These are phyloP conservation scores for Kodamaea neixiangensis DNA, from an alignment of 805 yeast species.

Conservation along the genomic window DNA sequence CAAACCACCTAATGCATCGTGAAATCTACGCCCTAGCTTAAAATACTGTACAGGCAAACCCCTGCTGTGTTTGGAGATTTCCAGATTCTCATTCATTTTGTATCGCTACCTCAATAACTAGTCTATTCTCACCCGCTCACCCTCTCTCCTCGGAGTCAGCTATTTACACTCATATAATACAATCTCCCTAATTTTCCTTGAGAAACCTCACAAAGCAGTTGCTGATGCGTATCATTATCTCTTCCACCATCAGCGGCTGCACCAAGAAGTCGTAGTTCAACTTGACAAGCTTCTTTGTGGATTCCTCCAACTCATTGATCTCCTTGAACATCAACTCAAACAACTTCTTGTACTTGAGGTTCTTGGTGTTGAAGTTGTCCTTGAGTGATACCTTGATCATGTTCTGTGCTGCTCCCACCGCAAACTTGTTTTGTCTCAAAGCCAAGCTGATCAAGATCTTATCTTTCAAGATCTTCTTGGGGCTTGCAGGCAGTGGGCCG, in stretches of 20 bases:
- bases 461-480: slow-evolving; percentile 39
- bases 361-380: slow-evolving; percentile 38
- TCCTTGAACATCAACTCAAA: slow-evolving; percentile 38
- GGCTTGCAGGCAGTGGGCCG: slow-evolving; percentile 22
- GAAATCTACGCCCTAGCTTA: too few species aligned
- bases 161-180: slow-evolving; percentile 4
- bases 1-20: too few species aligned
- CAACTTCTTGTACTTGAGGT: slow-evolving; percentile 38
- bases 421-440: slow-evolving; percentile 30
- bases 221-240: slow-evolving; percentile 33
- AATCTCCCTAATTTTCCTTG: not conserved
- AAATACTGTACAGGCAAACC: too few species aligned
- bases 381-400: slow-evolving; percentile 33
- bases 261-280: slow-evolving; percentile 43
- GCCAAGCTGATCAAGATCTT: slow-evolving; percentile 23
- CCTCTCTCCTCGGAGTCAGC: not conserved
- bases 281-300: slow-evolving; percentile 24
- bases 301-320: slow-evolving; percentile 23
- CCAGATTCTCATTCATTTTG: too few species aligned
- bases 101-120: too few species aligned
- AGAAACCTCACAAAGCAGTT: slow-evolving; percentile 5
- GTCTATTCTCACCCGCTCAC: not conserved
- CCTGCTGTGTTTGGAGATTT: too few species aligned
- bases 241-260: slow-evolving; percentile 25
- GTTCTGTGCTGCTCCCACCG: slow-evolving; percentile 16